phyloP scores from a whole-genome alignment of 768 basidiomycete genomes.

The Hebeloma cylindrosporum region DNA sequence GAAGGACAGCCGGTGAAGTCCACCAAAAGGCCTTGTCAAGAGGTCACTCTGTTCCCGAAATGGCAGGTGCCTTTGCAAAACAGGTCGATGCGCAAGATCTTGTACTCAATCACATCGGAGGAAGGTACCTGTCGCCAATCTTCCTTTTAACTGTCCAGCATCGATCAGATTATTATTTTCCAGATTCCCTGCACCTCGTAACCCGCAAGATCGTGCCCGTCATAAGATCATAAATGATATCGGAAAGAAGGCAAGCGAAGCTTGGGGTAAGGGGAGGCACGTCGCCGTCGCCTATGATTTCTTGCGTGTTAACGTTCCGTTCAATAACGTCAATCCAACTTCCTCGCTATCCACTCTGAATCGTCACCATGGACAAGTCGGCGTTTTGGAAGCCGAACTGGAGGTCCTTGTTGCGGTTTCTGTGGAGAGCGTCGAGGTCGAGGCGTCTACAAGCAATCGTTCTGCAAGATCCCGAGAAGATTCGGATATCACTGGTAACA shows the following conservation, averaged over 20 bases:
- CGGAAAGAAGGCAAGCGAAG: slow-evolving; percentile 58
- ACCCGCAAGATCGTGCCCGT: slow-evolving; percentile 35
- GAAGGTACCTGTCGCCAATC: slow-evolving; percentile 44
- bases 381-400: no score
- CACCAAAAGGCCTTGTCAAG: slow-evolving; percentile 53
- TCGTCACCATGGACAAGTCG: no score
- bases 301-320: slow-evolving; percentile 45
- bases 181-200: slow-evolving; percentile 56
- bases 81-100: slow-evolving; percentile 56
- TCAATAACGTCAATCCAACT: slow-evolving; percentile 1
- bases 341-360: not conserved
- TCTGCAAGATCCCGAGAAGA: no score
- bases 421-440: no score
- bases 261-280: slow-evolving; percentile 48
- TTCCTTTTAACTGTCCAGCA: slow-evolving; percentile 2
- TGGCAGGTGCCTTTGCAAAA: slow-evolving; percentile 77
- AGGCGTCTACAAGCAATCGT: no score
- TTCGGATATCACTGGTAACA: no score
- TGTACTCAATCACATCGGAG: slow-evolving; percentile 77
- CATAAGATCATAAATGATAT: slow-evolving; percentile 57
- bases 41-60: slow-evolving; percentile 77
- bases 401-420: no score
- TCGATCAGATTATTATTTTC: not conserved
- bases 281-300: slow-evolving; percentile 61
- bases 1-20: slow-evolving; percentile 41